A percentile compares a stretch with the other conserved stretches of the same genome.
These are phyloP conservation scores for Ophiosphaerella korrae DNA, from an alignment of 2,329 filamentous ascomycete genomes.

Conservation along the genomic window DNA sequence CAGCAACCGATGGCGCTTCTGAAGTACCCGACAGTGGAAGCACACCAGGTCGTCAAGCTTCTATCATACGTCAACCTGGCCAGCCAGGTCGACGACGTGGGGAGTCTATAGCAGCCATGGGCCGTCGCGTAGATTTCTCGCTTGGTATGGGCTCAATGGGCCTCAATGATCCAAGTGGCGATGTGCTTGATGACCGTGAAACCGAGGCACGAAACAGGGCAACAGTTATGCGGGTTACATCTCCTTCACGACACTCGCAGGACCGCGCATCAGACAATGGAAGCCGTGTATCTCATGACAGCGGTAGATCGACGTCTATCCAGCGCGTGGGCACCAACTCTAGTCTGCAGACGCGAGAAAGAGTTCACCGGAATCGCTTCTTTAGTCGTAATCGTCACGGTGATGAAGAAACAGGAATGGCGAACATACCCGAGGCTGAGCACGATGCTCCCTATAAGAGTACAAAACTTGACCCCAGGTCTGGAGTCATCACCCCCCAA, in stretches of 20 bases:
- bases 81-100: slow-evolving; percentile 52
- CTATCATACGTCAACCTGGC: slow-evolving; percentile 61
- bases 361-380: slow-evolving; percentile 65
- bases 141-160: slow-evolving; percentile 67
- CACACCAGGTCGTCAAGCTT: slow-evolving; percentile 48
- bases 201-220: slow-evolving; percentile 41
- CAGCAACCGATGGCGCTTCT: slow-evolving; percentile 26
- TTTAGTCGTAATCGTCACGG: slow-evolving; percentile 55
- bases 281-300: slow-evolving; percentile 38
- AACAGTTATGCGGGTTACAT: slow-evolving; percentile 48
- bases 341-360: slow-evolving; percentile 36
- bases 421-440: slow-evolving; percentile 51
- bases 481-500: slow-evolving; percentile 36
- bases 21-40: slow-evolving; percentile 6
- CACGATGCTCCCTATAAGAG: slow-evolving; percentile 20
- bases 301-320: slow-evolving; percentile 39
- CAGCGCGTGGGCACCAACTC: slow-evolving; percentile 45
- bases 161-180: slow-evolving; percentile 64
- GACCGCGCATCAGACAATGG: slow-evolving; percentile 32
- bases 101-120: slow-evolving; percentile 63
- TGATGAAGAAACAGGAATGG: slow-evolving; percentile 55
- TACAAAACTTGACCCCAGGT: slow-evolving; percentile 46
- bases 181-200: slow-evolving; percentile 66
- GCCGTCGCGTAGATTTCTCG: slow-evolving; percentile 71
- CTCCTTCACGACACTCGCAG: slow-evolving; percentile 40